Evolutionary conservation across 2,329 filamentous ascomycete genomes (phyloP).

Genomic region (Dactylonectria macrodidyma): DNA sequence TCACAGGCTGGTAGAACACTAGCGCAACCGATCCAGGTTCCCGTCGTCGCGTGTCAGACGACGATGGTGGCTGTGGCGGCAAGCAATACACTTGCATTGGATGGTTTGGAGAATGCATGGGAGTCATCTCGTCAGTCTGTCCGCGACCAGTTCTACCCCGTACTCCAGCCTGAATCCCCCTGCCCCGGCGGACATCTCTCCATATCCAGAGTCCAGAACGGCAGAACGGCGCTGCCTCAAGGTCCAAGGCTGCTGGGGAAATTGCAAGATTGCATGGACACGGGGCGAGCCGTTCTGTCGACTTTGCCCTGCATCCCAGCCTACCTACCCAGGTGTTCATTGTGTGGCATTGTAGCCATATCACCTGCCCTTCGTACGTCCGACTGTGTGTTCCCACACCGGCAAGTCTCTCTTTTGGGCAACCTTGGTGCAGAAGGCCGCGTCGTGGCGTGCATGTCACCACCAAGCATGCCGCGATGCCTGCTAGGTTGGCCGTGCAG

Average conservation of each 20-base stretch:
- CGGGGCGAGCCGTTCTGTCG: conserved; percentile 12
- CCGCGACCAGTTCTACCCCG: neutral
- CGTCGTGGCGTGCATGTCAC: conserved; percentile 36
- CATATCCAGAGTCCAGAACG: conserved; percentile 1
- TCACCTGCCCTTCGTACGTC: conserved; percentile 19
- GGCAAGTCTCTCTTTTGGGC: conserved; percentile 19
- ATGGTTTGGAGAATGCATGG: conserved; percentile 1
- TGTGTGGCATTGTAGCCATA: conserved; percentile 18
- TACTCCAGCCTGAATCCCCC: conserved; percentile 1
- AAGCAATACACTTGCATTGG: neutral
- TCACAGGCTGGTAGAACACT: neutral
- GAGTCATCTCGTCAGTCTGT: conserved; percentile 1
- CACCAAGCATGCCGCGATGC: conserved; percentile 21
- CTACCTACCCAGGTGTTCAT: neutral
- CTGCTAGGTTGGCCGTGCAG: conserved; percentile 36
- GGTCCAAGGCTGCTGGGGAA: neutral
- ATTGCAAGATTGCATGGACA: conserved; percentile 8
- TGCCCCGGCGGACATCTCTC: conserved; percentile 1
- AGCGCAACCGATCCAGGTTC: neutral
- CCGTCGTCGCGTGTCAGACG: neutral
- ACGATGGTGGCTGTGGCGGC: neutral
- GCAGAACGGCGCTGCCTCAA: conserved; percentile 2
- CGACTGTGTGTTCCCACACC: conserved; percentile 25
- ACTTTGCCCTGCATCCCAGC: conserved; percentile 1
- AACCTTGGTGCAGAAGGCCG: conserved; percentile 23